Conservation (phyloP, 495 filamentous ascomycete species). For the Hypoxylon rickii region DNA sequence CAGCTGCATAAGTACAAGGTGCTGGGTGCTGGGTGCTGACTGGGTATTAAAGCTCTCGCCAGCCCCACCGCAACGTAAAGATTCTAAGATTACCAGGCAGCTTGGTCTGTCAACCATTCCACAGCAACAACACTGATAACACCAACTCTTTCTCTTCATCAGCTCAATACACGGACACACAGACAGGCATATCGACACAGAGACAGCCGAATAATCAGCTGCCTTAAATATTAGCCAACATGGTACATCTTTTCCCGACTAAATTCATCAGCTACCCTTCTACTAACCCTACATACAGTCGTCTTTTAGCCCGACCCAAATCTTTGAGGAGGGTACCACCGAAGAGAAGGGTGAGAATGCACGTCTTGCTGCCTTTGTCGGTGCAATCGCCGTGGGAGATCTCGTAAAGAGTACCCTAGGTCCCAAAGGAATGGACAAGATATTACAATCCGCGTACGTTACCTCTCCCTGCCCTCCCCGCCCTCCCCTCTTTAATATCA, state of each 20-base stretch:
- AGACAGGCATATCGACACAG: no score
- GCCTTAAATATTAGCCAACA: constrained; percentile 21
- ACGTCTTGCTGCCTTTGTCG: constrained; percentile 93
- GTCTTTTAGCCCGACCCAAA: constrained; percentile 88
- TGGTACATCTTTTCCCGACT: constrained; percentile 18
- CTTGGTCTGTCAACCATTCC: constrained; percentile 8
- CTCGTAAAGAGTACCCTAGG: constrained; percentile 96
- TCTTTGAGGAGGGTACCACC: constrained; percentile 95
- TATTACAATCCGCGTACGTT: constrained; percentile 89
- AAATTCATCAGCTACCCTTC: background rate
- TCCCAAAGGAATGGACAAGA: constrained; percentile 99
- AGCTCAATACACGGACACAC: no score
- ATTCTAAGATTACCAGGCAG: constrained; percentile 9
- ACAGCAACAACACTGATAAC: background rate
- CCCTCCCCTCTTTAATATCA: no score
- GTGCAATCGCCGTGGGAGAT: constrained; percentile 96
- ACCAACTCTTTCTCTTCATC: background rate
- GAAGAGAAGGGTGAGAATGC: constrained; percentile 99
- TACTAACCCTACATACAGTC: constrained; percentile 40
- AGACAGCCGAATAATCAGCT: no score
- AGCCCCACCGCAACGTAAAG: constrained; percentile 14
- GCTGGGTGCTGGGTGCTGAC: no score
- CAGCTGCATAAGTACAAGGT: constrained; percentile 12
- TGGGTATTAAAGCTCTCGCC: constrained; percentile 25
- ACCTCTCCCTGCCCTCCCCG: constrained; percentile 39